Percentiles rank a stretch among this genome's conserved stretches.
Evolutionary conservation across 2,329 filamentous ascomycete genomes (phyloP).

Genomic region (Knufia fluminis): DNA sequence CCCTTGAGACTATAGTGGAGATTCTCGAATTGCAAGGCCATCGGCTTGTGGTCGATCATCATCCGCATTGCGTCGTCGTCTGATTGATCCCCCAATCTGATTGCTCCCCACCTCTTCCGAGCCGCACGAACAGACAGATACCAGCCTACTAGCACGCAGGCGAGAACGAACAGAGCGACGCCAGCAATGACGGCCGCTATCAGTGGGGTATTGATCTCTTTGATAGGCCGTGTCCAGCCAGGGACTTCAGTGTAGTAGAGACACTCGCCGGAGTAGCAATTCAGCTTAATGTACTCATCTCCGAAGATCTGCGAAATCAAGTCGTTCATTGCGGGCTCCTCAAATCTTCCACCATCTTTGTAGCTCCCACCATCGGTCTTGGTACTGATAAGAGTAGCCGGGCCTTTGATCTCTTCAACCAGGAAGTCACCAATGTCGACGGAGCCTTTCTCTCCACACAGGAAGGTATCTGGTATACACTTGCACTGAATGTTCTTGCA

Average conservation of each 20-base stretch:
- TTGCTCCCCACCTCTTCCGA: conserved; percentile 54
- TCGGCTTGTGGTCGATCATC: conserved; percentile 84
- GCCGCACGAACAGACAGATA: conserved; percentile 70
- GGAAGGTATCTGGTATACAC: conserved; percentile 83
- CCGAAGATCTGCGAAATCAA: conserved; percentile 84
- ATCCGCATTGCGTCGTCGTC: conserved; percentile 80
- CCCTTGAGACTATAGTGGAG: conserved; percentile 81
- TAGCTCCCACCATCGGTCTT: conserved; percentile 48
- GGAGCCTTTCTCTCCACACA: conserved; percentile 84
- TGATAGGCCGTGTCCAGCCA: conserved; percentile 77
- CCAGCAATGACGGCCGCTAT: conserved; percentile 89
- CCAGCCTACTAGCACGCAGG: conserved; percentile 73
- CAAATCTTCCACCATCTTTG: conserved; percentile 69
- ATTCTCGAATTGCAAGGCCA: conserved; percentile 77
- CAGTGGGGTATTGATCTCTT: conserved; percentile 91
- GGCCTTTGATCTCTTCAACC: conserved; percentile 70
- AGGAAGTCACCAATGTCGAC: conserved; percentile 90
- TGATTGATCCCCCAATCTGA: conserved; percentile 73
- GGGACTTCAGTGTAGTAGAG: conserved; percentile 87
- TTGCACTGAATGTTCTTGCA: conserved; percentile 79
- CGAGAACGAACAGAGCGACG: conserved; percentile 79
- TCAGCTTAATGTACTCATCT: conserved; percentile 75
- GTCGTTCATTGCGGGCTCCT: conserved; percentile 85
- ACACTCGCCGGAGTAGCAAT: conserved; percentile 82
- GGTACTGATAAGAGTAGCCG: conserved; percentile 69